phyloP scores from a whole-genome alignment of 164 flowering plant genomes.

The Vitis riparia region DNA sequence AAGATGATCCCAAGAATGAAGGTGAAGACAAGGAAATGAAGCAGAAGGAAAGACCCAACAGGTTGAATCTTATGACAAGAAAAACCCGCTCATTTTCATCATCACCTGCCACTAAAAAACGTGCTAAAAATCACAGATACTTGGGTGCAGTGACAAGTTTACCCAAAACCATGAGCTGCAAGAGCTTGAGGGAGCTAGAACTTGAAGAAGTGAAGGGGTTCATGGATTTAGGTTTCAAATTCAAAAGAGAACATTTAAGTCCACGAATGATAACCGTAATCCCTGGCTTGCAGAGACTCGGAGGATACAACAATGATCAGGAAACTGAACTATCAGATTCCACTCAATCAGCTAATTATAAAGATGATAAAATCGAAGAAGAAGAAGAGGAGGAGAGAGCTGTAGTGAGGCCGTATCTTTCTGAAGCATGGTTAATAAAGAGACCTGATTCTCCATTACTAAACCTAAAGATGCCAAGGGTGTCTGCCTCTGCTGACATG shows the following conservation, averaged over 20 bases:
- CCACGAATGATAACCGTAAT: constrained; percentile 44
- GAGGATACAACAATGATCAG: not conserved
- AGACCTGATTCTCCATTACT: constrained; percentile 55
- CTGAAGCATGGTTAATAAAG: constrained; percentile 70
- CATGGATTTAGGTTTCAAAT: constrained; percentile 68
- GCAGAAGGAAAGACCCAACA: constrained; percentile 19
- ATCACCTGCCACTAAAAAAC: constrained; percentile 25
- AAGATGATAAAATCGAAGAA: constrained; percentile 7
- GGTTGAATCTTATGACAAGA: constrained; percentile 10
- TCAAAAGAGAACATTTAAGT: constrained; percentile 46
- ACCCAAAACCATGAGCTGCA: constrained; percentile 39
- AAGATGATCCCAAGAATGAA: not conserved
- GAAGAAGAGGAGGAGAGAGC: constrained; percentile 13
- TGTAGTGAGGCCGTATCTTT: constrained; percentile 55
- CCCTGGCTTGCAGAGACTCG: constrained; percentile 59
- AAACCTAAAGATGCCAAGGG: constrained; percentile 40
- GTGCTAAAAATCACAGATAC: constrained; percentile 1
- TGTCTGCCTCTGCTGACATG: constrained; percentile 39
- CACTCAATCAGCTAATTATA: not conserved
- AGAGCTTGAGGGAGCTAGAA: constrained; percentile 56
- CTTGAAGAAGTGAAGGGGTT: constrained; percentile 72
- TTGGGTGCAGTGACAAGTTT: constrained; percentile 17
- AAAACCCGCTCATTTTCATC: constrained; percentile 27
- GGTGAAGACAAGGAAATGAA: constrained; percentile 3
- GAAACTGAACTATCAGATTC: not conserved